Evolutionary conservation across 1,284 basidiomycete genomes (phyloP), one percentile per base, ranked within the genome.

Genomic region (Somion occarium): DNA sequence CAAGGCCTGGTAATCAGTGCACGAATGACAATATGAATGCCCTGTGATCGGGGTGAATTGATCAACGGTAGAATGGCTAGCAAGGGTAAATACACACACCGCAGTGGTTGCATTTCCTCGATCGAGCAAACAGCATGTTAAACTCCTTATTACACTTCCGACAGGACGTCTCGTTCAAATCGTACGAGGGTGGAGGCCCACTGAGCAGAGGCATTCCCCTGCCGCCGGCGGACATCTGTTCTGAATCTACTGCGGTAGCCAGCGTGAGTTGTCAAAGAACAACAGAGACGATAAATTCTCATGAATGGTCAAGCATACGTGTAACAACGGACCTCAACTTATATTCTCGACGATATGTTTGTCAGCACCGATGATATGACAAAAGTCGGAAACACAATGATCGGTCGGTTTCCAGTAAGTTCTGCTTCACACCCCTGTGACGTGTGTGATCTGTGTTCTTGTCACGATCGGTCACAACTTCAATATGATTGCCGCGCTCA

Each of bases 91-190:
- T 44, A 44, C 24, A 69, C 81, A 59, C 63, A 85, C 87, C 85
- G 61, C 87, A 91, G 59, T 90, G 88, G 63, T 86, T 82, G 63
- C 87, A 90, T 56, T 70, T 78, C 57, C 79, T 74, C 43, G 80
- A 73, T 50, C 87, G 71, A 50, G 79, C 70, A 59, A 90, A 82
- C 34, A 89, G 55, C 27, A 86, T 61, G 59, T 76, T 83, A 65
- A 90, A 89, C 63, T 89, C 88, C 64, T 79, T 88, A 63, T 74
- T 79, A 63, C 87, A 90, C 63, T 82, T 88, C 62, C 85, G 76
- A 57, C 87, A 90, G 4, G 73, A 70, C 34, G 60, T 59, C 51
- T 82, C 78, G 18, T 66, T 61, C 22, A 65, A 61, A 44, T 64
- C 62, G 19, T 69, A 62, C 0, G 72, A 62, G 34, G 70, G 69